Conservation (phyloP, 2,329 filamentous ascomycete species). For the Fusarium oligoseptatum region DNA sequence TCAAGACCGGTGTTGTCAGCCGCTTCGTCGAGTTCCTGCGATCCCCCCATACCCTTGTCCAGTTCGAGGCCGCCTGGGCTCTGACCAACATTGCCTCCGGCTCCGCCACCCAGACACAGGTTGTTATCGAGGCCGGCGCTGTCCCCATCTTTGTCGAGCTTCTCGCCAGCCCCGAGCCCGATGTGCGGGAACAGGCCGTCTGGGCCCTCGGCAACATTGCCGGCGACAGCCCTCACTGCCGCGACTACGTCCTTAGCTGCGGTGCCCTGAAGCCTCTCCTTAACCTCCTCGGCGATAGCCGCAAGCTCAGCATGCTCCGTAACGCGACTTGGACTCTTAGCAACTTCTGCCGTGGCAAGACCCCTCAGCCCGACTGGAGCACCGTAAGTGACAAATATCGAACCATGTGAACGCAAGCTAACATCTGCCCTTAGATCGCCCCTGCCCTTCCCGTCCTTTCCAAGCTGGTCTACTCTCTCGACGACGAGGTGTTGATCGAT, state of each 20-base stretch:
- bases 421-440: slow-evolving; percentile 74
- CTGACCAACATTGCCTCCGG: slow-evolving; percentile 99
- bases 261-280: slow-evolving; percentile 93
- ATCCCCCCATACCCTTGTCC: slow-evolving; percentile 96
- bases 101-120: slow-evolving; percentile 96
- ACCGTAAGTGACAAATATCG: slow-evolving; percentile 73
- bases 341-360: slow-evolving; percentile 99
- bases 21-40: slow-evolving; percentile 98
- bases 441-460: slow-evolving; percentile 94
- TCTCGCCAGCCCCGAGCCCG: slow-evolving; percentile 93
- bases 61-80: slow-evolving; percentile 99
- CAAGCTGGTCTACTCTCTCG: slow-evolving; percentile 97
- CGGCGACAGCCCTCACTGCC: slow-evolving; percentile 96
- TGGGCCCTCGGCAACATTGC: slow-evolving; percentile 99
- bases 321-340: slow-evolving; percentile 99
- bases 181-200: slow-evolving; percentile 97
- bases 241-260: slow-evolving; percentile 93
- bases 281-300: slow-evolving; percentile 91
- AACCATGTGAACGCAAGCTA: slow-evolving; percentile 12
- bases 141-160: slow-evolving; percentile 99
- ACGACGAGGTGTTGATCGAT: slow-evolving; percentile 98
- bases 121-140: slow-evolving; percentile 97
- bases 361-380: slow-evolving; percentile 96
- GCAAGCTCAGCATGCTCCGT: slow-evolving; percentile 98
- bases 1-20: slow-evolving; percentile 97